Base-by-base conservation (phyloP, 345 rosid species). In the Salix purpurea region DNA sequence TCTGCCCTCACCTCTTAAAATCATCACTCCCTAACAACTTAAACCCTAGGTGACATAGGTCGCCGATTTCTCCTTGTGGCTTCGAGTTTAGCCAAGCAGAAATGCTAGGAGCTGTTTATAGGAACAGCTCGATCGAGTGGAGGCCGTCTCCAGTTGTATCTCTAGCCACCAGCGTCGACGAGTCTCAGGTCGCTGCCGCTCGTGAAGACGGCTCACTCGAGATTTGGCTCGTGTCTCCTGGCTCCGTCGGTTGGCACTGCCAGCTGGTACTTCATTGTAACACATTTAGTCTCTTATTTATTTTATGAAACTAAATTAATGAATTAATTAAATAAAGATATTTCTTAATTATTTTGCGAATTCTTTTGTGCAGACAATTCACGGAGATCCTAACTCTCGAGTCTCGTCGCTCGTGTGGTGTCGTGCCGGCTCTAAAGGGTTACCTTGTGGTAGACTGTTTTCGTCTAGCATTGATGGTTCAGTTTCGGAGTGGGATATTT, bases 141-240 rank as follows among this genome's bases (percentile, higher is more conserved):
- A 92, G 85, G 78, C 97, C 97, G 34, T 90, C 97, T 24, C 92
- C 98, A 18, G 94, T 94, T 40, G 88, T 94, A 32, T 93, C 97
- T 78, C 90, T 94, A 74, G 93, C 96, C 72, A 87, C 93, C 65
- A 90, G 96, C 83, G 78, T 83, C 46, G 97, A 94, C 73, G 89
- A 85, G 67, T 89, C 90, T 16, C 94, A 85, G 77, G 90, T 92
- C 74, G 97, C 97, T 4, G 94, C 97, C 9, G 94, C 96, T 52
- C 94, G 98, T 61, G 94, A 93, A 69, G 97, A 93, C 76, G 94
- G 97, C 77, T 89, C 99, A 28, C 91, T 95, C 16, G 99, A 95
- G 91, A 88, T 95, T 86, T 93, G 99, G 99, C 97, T 93, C 13
- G 97, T 95, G 21, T 91, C 97, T 54, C 96, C 97, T 37, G 97